Evolutionary conservation across 2,329 filamentous ascomycete species (phyloP).

Genomic region (Polytolypa hystricis): DNA sequence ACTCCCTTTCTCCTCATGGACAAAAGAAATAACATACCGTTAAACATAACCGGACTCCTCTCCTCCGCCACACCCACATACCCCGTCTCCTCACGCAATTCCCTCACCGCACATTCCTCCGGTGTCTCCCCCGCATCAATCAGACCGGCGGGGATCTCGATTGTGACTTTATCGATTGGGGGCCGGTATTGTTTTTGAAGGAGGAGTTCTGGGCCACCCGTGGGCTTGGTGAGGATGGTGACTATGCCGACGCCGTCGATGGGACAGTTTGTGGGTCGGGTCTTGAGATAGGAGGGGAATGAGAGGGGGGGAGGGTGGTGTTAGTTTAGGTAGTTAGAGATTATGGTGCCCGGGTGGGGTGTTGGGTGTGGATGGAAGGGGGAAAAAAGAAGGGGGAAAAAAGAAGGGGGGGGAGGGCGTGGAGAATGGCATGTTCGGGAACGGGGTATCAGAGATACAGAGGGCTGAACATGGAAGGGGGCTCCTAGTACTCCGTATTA

Average conservation of each 20-base stretch:
- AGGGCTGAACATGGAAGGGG: too few species aligned
- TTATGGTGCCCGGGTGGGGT: too few species aligned
- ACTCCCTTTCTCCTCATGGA: too few species aligned
- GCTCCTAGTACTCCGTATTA: too few species aligned
- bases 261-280: conserved; percentile 40
- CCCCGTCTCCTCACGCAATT: conserved; percentile 53
- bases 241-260: conserved; percentile 50
- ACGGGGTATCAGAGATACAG: too few species aligned
- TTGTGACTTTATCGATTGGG: conserved; percentile 46
- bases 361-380: too few species aligned
- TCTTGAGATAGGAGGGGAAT: too few species aligned
- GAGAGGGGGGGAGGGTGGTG: too few species aligned
- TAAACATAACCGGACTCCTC: conserved; percentile 35
- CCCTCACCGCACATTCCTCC: conserved; percentile 45
- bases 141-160: conserved; percentile 51
- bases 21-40: conserved; percentile 23
- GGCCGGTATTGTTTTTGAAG: conserved; percentile 51
- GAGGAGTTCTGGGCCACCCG: conserved; percentile 39
- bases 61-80: conserved; percentile 42
- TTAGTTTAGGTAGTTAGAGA: too few species aligned
- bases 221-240: conserved; percentile 44
- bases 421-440: too few species aligned
- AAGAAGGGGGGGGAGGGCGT: too few species aligned
- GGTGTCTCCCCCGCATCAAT: conserved; percentile 48
- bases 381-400: too few species aligned